Conservation (phyloP, 140 eudicot species). For the Oenanthe javanica region DNA sequence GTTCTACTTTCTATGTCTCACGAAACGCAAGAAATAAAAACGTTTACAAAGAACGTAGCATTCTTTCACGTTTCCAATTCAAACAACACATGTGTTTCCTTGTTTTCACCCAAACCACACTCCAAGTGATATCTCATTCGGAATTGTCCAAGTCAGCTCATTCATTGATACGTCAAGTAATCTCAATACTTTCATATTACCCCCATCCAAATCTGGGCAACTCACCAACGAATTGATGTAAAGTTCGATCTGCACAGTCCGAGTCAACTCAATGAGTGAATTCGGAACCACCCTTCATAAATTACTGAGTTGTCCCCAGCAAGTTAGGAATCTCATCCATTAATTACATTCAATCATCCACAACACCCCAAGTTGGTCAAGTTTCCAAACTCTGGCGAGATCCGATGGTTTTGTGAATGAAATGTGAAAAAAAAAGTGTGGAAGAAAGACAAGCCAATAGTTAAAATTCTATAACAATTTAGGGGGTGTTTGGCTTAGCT, state of each 20-base stretch:
- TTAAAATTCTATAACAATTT: too few species aligned
- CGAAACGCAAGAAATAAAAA: too few species aligned
- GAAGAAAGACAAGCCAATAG: too few species aligned
- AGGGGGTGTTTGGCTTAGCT: too few species aligned
- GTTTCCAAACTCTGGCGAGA: slow-evolving; percentile 69
- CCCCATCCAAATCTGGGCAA: slow-evolving; percentile 60
- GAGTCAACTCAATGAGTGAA: slow-evolving; percentile 43
- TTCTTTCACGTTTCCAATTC: too few species aligned
- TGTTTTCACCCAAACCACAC: too few species aligned
- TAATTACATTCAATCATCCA: slow-evolving; percentile 68
- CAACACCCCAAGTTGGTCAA: slow-evolving; percentile 49
- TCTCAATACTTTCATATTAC: slow-evolving; percentile 52
- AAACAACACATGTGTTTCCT: too few species aligned
- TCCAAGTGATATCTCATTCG: slow-evolving; percentile 63
- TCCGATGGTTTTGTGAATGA: slow-evolving; percentile 9
- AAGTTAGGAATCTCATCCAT: slow-evolving; percentile 69
- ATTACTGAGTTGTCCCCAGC: slow-evolving; percentile 49
- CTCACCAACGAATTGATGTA: slow-evolving; percentile 77
- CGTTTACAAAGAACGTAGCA: too few species aligned
- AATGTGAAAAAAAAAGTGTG: too few species aligned
- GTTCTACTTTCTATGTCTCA: too few species aligned
- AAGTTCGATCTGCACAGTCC: slow-evolving; percentile 59
- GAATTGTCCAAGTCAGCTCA: slow-evolving; percentile 51
- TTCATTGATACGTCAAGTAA: slow-evolving; percentile 77
- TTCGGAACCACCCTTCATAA: slow-evolving; percentile 50